Base-by-base conservation (phyloP, 495 filamentous ascomycete species). In the Lophium mytilinum region DNA sequence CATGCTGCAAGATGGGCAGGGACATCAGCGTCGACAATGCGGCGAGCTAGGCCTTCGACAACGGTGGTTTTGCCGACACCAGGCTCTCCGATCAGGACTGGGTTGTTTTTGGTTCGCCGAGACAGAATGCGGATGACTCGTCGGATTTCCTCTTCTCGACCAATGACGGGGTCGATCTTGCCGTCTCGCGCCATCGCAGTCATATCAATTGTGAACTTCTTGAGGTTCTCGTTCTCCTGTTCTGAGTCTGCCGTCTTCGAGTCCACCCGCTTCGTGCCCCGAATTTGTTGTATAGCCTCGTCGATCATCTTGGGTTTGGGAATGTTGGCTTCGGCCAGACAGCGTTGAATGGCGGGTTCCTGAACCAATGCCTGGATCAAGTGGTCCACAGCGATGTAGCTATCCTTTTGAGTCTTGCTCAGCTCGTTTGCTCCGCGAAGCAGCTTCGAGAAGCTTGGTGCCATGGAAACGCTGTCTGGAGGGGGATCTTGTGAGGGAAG, bases 21-120 rank as follows among this genome's bases (percentile, higher is more conserved):
- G 0, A 98, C 86, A 76, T 97, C 93, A 41, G 86, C 81, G 63
- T 98, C 95, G 73, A 96, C 89, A 52, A 98, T 97, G 24, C 93
- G 84, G 65, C 84, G 86, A 9, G 93, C 93, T n/a, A 98, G 79
- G 63, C 93, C 94, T 75, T 98, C 93, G 34, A 96, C 91, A 50
- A 98, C 90, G 3, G 93, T 96, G 11, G 93, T 98, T 76, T 98
- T 98, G 62, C 93, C 93, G 14, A 98, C 93, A 83, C 93, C 93
- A 9, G 93, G 93, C 69, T 97, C 93, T 70, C 93, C 93, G 56
- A 89, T 88, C 57, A 98, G 79, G 14, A 96, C 93, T 3, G 93
- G 93, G 68, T 98, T 98, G 76, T 98, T 98, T 81, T 98, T 98
- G 48, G 93, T 97, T 62, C 93, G 82, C 61, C 93, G 80, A 11